Base-by-base conservation (phyloP, 2,329 filamentous ascomycete species). In the Colletotrichum spaethianum region DNA sequence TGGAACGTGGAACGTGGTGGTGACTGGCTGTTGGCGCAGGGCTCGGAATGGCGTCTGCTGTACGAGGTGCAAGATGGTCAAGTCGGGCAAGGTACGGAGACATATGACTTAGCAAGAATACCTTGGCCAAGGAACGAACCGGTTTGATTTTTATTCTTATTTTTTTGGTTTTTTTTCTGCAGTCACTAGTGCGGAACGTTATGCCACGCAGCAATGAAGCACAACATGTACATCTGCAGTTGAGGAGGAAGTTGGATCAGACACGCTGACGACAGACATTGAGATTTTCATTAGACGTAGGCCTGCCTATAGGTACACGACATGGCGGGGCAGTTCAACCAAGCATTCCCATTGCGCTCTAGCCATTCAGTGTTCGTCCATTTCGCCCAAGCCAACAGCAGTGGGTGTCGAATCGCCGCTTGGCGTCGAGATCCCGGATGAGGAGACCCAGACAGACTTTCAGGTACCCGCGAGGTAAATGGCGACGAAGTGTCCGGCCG, bases 381-480 rank as follows among this genome's bases (percentile, higher is more conserved):
- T n/a, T 16, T 46, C 28, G 20, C 20, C 38, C 40, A 16, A 38
- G 26, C 38, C 26, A 26, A 26, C 56, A 50, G 52, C 68, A 57
- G 42, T 56, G 40, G 40, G 11, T 67, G 68, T 52, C 63, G 50
- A 44, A 26, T 52, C 50, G 33, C 33, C 31, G 36, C 50, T 67
- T 57, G 67, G 56, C 68, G 44, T 62, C 63, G 31, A 56, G 48
- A 67, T 71, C 63, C 63, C 56, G 57, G 56, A 52, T 59, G 8
- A 14, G 1, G 7, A 26, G 28, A 26, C 44, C 69, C 52, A 53
- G 40, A 55, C 69, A 59, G 44, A 63, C 69, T 72, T 72, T 59
- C 64, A 68, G 64, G 69, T 72, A 72, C 69, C 69, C 69, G 69
- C 50, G 44, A 72, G 63, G 64, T 50, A 72, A 72, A 57, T 31